A percentile compares a stretch with the other conserved stretches of the same genome.
Conservation (phyloP, 768 basidiomycete genomes). For the Mycena albidolilacea region DNA sequence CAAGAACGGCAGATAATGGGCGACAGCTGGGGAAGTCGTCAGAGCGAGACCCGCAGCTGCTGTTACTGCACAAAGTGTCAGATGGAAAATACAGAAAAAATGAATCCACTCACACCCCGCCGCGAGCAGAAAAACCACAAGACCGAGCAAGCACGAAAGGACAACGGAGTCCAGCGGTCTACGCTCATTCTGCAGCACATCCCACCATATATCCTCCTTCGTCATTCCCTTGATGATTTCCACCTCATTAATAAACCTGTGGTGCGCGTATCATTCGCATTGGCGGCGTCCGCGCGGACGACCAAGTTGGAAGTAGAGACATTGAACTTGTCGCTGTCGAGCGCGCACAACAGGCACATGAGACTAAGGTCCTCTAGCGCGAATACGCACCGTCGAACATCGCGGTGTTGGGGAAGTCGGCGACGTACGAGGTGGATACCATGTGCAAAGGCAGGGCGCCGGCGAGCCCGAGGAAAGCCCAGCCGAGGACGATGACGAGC, state of each 20-base stretch:
- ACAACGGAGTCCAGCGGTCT: slow-evolving; percentile 60
- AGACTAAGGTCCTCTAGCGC: slow-evolving; percentile 83
- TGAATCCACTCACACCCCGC: slow-evolving; percentile 67
- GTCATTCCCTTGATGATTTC: slow-evolving; percentile 84
- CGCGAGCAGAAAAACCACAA: slow-evolving; percentile 67
- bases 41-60: slow-evolving; percentile 79
- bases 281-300: slow-evolving; percentile 51
- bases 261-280: slow-evolving; percentile 39
- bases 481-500: slow-evolving; percentile 74
- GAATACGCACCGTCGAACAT: slow-evolving; percentile 73
- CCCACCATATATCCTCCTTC: slow-evolving; percentile 89
- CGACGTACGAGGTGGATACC: slow-evolving; percentile 78
- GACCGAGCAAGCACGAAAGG: slow-evolving; percentile 71
- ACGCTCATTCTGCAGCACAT: slow-evolving; percentile 76
- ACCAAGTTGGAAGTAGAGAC: slow-evolving; percentile 52
- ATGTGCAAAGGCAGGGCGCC: slow-evolving; percentile 83
- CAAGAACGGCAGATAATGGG: slow-evolving; percentile 80
- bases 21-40: slow-evolving; percentile 79
- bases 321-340: slow-evolving; percentile 58
- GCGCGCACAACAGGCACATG: slow-evolving; percentile 75
- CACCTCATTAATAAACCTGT: slow-evolving; percentile 68
- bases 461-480: slow-evolving; percentile 79
- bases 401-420: slow-evolving; percentile 60
- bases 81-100: slow-evolving; percentile 18
- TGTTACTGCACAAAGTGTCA: slow-evolving; percentile 64